Evolutionary conservation across 108 stramenopile species (phyloP).

Genomic region (Nitzschia palea): DNA sequence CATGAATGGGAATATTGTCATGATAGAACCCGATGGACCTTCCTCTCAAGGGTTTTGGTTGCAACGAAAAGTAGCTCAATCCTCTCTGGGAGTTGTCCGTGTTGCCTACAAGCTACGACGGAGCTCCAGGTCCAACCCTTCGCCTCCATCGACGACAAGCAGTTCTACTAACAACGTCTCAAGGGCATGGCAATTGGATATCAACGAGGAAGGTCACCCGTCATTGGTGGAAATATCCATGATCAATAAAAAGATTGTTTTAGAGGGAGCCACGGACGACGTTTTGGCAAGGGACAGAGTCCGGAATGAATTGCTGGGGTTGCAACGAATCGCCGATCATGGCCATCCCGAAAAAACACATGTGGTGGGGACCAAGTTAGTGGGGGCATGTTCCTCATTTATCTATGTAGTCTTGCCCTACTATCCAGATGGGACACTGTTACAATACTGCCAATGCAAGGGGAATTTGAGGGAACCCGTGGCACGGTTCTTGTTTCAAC

Average conservation of each 20-base stretch:
- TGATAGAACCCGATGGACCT: constrained; percentile 4
- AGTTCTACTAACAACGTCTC: neutral
- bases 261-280: constrained; percentile 10
- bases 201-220: constrained; percentile 5
- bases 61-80: constrained; percentile 18
- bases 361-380: constrained; percentile 22
- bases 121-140: neutral
- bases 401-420: constrained; percentile 27
- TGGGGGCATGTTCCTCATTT: constrained; percentile 13
- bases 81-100: constrained; percentile 7
- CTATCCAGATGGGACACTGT: constrained; percentile 25
- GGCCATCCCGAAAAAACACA: neutral
- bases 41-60: constrained; percentile 29
- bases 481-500: constrained; percentile 57
- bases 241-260: constrained; percentile 6
- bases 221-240: constrained; percentile 1
- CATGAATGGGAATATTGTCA: constrained; percentile 22
- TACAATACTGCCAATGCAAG: constrained; percentile 15
- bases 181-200: constrained; percentile 14
- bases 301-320: constrained; percentile 1
- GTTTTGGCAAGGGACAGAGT: neutral
- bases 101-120: constrained; percentile 10
- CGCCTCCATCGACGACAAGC: too few species aligned
- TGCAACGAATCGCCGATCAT: constrained; percentile 21
- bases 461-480: constrained; percentile 40